A percentile compares a stretch with the other conserved stretches of the same genome.
These are phyloP conservation scores for Ogataea ganodermae DNA, from an alignment of 805 yeast species.

Conservation along the genomic window DNA sequence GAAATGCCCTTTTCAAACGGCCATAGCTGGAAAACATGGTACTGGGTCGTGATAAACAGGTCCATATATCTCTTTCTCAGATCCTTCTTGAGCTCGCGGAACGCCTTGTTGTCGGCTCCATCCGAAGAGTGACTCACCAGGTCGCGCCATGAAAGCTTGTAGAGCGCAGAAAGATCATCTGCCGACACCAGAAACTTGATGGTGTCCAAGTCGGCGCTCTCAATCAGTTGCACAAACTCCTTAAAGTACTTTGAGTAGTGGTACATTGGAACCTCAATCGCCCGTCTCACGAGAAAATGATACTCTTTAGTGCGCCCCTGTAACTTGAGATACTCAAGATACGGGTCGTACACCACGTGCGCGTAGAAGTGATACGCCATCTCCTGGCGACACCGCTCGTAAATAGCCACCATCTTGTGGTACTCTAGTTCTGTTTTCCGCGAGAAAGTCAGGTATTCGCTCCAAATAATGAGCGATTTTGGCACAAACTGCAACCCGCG, in stretches of 20 bases:
- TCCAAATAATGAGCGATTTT: constrained; percentile 54
- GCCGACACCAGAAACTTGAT: constrained; percentile 28
- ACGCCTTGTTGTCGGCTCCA: constrained; percentile 12
- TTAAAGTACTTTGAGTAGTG: constrained; percentile 51
- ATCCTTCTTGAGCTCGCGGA: constrained; percentile 37
- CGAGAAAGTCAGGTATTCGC: constrained; percentile 45
- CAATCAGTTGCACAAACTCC: constrained; percentile 38
- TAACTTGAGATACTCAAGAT: constrained; percentile 43
- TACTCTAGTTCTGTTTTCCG: constrained; percentile 34
- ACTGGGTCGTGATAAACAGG: constrained; percentile 57
- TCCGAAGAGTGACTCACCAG: constrained; percentile 20
- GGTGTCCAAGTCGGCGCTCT: constrained; percentile 33
- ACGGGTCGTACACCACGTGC: constrained; percentile 52
- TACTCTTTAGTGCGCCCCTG: constrained; percentile 35
- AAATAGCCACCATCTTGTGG: constrained; percentile 37
- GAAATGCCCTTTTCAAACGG: constrained; percentile 47
- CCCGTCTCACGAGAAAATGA: constrained; percentile 45
- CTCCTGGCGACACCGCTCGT: constrained; percentile 47
- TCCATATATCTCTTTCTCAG: constrained; percentile 53
- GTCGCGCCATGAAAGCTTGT: constrained; percentile 27
- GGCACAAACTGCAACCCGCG: constrained; percentile 43
- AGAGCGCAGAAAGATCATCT: constrained; percentile 24
- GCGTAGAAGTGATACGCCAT: constrained; percentile 57
- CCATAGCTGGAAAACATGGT: constrained; percentile 49
- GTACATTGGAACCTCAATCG: constrained; percentile 58